A percentile compares a stretch with the other conserved stretches of the same genome.
Conservation (phyloP, 495 filamentous ascomycete species). For the Trichoderma asperelloides region DNA sequence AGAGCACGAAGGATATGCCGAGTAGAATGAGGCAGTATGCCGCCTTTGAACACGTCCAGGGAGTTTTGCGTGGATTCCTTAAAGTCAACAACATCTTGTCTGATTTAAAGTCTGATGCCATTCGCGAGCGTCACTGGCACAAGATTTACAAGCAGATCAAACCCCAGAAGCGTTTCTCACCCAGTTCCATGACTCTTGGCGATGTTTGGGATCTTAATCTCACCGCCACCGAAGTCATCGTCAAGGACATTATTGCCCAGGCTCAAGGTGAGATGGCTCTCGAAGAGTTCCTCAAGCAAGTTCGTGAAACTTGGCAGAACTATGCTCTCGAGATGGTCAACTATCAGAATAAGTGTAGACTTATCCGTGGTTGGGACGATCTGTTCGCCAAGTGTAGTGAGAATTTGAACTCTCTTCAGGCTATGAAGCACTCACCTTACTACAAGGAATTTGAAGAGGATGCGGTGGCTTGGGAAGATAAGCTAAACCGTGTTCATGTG, state of each 20-base stretch:
- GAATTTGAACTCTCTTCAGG: slow-evolving; percentile 92
- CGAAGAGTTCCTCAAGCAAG: slow-evolving; percentile 94
- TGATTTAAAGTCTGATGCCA: slow-evolving; percentile 94
- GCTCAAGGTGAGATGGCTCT: slow-evolving; percentile 97
- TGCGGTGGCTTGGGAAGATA: slow-evolving; percentile 93
- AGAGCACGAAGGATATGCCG: slow-evolving; percentile 99
- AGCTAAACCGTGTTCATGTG: slow-evolving; percentile 92
- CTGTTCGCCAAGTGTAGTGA: slow-evolving; percentile 98
- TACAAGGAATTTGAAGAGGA: slow-evolving; percentile 99
- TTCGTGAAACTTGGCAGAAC: slow-evolving; percentile 92
- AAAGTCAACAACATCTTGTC: slow-evolving; percentile 82
- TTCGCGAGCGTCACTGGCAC: slow-evolving; percentile 91
- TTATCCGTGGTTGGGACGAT: slow-evolving; percentile 97
- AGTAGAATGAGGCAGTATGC: slow-evolving; percentile 98
- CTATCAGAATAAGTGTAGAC: slow-evolving; percentile 93
- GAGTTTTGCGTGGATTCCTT: slow-evolving; percentile 73
- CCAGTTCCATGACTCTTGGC: slow-evolving; percentile 86
- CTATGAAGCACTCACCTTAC: slow-evolving; percentile 97
- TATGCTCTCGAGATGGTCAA: slow-evolving; percentile 90
- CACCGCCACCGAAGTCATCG: slow-evolving; percentile 70
- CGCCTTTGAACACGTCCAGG: slow-evolving; percentile 95
- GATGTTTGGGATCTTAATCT: slow-evolving; percentile 98
- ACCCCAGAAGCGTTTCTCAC: slow-evolving; percentile 81
- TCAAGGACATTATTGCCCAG: slow-evolving; percentile 87
- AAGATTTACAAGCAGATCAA: slow-evolving; percentile 94